Conservation (phyloP, 2,329 filamentous ascomycete species). For the Botrytis pseudocinerea region DNA sequence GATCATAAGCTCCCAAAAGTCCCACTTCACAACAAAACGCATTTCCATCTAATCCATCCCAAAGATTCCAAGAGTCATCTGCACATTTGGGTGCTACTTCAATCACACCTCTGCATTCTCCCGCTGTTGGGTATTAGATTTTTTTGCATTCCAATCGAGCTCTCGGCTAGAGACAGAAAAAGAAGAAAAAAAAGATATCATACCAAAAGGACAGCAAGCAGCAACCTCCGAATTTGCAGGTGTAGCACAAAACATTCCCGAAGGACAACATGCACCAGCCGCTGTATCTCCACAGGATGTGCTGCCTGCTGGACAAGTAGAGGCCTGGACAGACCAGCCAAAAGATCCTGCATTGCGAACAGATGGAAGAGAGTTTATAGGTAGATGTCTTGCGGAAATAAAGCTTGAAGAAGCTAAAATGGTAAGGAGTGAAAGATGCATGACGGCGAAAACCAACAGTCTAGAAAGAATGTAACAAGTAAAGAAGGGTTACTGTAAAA, state of each 20-base stretch:
- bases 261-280: constrained; percentile 26
- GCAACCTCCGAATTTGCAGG: constrained; percentile 27
- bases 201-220: constrained; percentile 26
- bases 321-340: constrained; percentile 25
- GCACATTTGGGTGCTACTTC: constrained; percentile 24
- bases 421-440: constrained; percentile 13
- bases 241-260: constrained; percentile 22
- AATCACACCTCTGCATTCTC: constrained; percentile 21
- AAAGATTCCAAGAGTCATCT: constrained; percentile 25
- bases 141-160: not conserved
- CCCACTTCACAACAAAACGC: constrained; percentile 27
- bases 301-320: constrained; percentile 10
- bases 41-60: constrained; percentile 25
- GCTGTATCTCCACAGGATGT: constrained; percentile 19
- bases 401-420: constrained; percentile 5
- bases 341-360: not conserved
- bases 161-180: not conserved
- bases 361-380: not conserved
- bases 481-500: not conserved
- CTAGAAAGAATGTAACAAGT: not conserved
- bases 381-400: constrained; percentile 1
- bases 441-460: not conserved
- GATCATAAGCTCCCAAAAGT: constrained; percentile 24
- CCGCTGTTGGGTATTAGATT: constrained; percentile 15
- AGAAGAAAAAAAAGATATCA: not conserved